These are phyloP conservation scores for Quambalaria eucalypti DNA, from an alignment of 1,284 basidiomycete genomes.

Conservation along the genomic window DNA sequence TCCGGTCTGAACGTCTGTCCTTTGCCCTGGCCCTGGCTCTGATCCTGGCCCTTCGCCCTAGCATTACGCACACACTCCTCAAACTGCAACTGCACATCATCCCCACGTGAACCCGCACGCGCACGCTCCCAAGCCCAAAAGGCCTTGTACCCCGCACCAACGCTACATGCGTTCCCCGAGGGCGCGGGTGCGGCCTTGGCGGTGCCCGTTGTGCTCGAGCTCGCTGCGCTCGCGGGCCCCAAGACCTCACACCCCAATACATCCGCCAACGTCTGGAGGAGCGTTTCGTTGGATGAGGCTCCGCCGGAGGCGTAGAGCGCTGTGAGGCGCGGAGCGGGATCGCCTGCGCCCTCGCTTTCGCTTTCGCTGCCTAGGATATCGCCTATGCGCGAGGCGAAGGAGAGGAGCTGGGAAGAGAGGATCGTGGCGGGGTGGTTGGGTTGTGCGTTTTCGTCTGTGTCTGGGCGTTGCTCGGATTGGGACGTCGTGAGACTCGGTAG, in stretches of 20 bases:
- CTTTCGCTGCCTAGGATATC: slow-evolving; percentile 51
- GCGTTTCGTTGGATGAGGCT: slow-evolving; percentile 64
- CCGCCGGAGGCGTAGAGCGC: slow-evolving; percentile 64
- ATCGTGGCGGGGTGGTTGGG: slow-evolving; percentile 67
- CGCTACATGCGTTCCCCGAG: slow-evolving; percentile 37
- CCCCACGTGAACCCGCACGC: not conserved
- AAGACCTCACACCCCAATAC: slow-evolving; percentile 55
- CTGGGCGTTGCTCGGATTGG: slow-evolving; percentile 11
- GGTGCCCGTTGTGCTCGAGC: slow-evolving; percentile 12
- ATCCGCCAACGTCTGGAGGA: slow-evolving; percentile 68
- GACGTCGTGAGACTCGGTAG: too few species aligned
- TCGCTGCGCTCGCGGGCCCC: slow-evolving; percentile 25
- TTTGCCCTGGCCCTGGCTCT: not conserved
- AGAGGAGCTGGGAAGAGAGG: slow-evolving; percentile 75
- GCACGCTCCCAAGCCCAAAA: slow-evolving; percentile 24
- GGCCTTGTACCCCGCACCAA: slow-evolving; percentile 42
- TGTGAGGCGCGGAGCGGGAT: not conserved
- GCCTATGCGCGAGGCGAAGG: slow-evolving; percentile 61
- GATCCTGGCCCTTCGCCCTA: not conserved
- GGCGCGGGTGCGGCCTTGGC: too few species aligned
- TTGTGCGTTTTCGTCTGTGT: slow-evolving; percentile 44
- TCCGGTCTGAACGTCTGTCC: too few species aligned
- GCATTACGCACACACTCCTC: not conserved
- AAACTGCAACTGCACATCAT: not conserved
- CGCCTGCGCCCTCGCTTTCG: not conserved